Evolutionary conservation across 2,329 filamentous ascomycete genomes (phyloP).

Genomic region (Pseudogymnoascus sp.): DNA sequence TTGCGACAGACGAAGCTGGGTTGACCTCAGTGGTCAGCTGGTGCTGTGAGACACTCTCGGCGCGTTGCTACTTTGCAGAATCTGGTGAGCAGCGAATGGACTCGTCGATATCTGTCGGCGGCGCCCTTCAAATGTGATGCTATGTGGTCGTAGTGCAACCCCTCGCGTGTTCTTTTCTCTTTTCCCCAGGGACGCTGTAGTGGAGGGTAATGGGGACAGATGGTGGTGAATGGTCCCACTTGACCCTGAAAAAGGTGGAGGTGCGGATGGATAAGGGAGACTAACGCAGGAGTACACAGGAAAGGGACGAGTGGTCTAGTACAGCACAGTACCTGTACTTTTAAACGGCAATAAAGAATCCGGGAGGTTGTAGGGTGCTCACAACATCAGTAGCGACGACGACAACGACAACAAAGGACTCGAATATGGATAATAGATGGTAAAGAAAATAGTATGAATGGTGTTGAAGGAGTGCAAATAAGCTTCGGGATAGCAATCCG

Average conservation of each 20-base stretch:
- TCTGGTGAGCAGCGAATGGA: neutral
- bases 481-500: neutral
- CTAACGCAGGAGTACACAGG: neutral
- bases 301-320: neutral
- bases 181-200: neutral
- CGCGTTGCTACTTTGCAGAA: neutral
- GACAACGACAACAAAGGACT: neutral
- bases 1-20: neutral
- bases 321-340: neutral
- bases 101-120: neutral
- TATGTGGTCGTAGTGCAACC: neutral
- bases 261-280: neutral
- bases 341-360: neutral
- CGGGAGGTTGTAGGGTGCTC: too few species aligned
- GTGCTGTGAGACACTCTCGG: neutral
- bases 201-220: neutral
- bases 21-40: neutral
- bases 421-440: neutral
- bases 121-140: neutral
- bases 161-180: neutral
- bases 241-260: constrained; percentile 4
- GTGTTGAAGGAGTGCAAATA: neutral
- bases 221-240: neutral
- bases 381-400: neutral
- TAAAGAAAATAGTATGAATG: too few species aligned